Conservation (phyloP, 352 stramenopile genomes). For the Thraustotheca clavata region DNA sequence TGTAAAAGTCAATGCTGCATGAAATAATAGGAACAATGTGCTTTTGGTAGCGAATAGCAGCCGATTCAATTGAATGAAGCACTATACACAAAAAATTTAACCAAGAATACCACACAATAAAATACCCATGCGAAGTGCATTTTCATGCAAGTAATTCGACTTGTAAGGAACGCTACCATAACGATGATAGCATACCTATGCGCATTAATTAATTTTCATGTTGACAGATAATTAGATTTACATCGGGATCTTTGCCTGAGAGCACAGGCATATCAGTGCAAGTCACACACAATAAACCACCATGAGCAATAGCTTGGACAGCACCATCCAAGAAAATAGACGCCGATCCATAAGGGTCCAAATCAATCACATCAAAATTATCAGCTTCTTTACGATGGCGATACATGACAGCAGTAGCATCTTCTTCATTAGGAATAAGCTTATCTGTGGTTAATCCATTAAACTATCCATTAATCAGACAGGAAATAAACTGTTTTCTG, state of each 20-base stretch:
- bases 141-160: constrained; percentile 83
- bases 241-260: constrained; percentile 80
- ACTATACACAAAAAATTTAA: constrained; percentile 68
- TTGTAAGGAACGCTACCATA: constrained; percentile 83
- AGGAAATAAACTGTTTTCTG: neutral
- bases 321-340: constrained; percentile 98
- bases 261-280: constrained; percentile 98
- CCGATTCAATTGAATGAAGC: constrained; percentile 92
- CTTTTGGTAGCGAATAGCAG: constrained; percentile 93
- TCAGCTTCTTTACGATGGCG: constrained; percentile 76
- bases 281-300: constrained; percentile 98
- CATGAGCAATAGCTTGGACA: constrained; percentile 92
- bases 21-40: constrained; percentile 96
- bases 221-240: constrained; percentile 22
- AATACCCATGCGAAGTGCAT: constrained; percentile 73
- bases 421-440: constrained; percentile 77
- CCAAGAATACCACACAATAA: neutral
- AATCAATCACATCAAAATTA: constrained; percentile 99
- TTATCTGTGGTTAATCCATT: constrained; percentile 76
- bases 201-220: neutral
- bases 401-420: constrained; percentile 85
- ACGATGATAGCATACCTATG: constrained; percentile 67
- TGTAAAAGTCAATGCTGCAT: constrained; percentile 99
- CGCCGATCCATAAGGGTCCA: constrained; percentile 98
- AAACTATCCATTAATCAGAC: constrained; percentile 28